Percentiles rank a stretch among this genome's conserved stretches.
These are phyloP conservation scores for Colletotrichum musae DNA, from an alignment of 2,329 filamentous ascomycete species.

Conservation along the genomic window DNA sequence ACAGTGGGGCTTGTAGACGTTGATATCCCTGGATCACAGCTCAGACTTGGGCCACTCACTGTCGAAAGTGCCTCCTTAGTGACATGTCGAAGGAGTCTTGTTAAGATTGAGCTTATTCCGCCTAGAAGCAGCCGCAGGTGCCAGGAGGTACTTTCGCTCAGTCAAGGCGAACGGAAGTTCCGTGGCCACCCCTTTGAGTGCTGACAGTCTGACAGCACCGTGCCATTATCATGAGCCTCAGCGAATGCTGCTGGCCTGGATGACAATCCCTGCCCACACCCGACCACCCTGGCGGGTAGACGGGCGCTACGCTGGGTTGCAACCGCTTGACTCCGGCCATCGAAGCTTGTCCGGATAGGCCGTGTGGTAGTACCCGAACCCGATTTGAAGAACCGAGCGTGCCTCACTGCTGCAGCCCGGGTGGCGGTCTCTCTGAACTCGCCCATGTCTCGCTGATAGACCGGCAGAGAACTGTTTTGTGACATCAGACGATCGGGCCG, in stretches of 20 bases:
- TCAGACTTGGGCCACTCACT: slow-evolving; percentile 16
- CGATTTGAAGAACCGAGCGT: slow-evolving; percentile 34
- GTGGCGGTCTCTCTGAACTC: slow-evolving; percentile 7
- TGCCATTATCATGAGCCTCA: slow-evolving; percentile 7
- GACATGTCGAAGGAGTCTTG: neutral
- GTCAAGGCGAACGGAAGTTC: neutral
- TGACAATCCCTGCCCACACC: neutral
- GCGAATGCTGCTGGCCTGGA: neutral
- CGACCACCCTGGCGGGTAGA: neutral
- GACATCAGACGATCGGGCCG: slow-evolving; percentile 35
- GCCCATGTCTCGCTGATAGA: neutral
- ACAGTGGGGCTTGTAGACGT: neutral
- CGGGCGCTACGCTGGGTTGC: slow-evolving; percentile 2
- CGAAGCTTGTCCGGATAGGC: slow-evolving; percentile 9
- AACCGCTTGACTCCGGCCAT: neutral
- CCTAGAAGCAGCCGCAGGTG: slow-evolving; percentile 1
- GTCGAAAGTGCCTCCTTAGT: neutral
- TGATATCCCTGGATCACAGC: slow-evolving; percentile 12
- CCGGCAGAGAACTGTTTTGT: slow-evolving; percentile 16
- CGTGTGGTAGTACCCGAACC: slow-evolving; percentile 35
- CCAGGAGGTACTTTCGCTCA: neutral
- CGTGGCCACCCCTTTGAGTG: neutral
- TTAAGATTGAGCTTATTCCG: slow-evolving; percentile 20
- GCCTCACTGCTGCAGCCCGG: slow-evolving; percentile 10
- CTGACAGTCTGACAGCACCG: slow-evolving; percentile 11